phyloP scores from a whole-genome alignment of 495 filamentous ascomycete genomes.

The Tuber calosporum region DNA sequence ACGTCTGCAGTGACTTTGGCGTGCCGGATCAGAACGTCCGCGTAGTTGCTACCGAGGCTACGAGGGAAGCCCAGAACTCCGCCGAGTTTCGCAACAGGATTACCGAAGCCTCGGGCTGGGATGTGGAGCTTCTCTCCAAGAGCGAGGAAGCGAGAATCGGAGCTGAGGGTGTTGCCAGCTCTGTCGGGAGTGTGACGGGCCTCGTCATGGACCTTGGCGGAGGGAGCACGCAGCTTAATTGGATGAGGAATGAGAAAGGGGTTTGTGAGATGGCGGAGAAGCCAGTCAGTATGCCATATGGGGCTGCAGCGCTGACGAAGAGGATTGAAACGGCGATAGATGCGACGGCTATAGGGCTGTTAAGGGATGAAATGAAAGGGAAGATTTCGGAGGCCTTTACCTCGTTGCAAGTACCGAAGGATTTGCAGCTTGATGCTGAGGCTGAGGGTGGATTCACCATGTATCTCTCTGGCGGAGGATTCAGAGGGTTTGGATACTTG shows the following conservation, averaged over 20 bases:
- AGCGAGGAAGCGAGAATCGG: constrained; percentile 76
- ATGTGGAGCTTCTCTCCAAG: constrained; percentile 65
- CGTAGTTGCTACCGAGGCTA: constrained; percentile 84
- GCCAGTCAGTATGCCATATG: constrained; percentile 65
- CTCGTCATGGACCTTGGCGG: constrained; percentile 86
- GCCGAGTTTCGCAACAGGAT: constrained; percentile 60
- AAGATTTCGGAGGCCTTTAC: constrained; percentile 58
- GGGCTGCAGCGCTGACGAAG: constrained; percentile 70
- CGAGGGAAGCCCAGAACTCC: constrained; percentile 70
- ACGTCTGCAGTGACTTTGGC: constrained; percentile 58
- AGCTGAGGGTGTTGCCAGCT: constrained; percentile 74
- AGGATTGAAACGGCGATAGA: constrained; percentile 48
- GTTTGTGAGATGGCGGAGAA: constrained; percentile 49
- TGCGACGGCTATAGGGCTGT: constrained; percentile 45
- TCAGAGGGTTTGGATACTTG: constrained; percentile 83
- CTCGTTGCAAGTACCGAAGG: constrained; percentile 51
- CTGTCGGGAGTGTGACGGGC: constrained; percentile 58
- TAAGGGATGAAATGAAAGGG: constrained; percentile 53
- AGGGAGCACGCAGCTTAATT: constrained; percentile 84
- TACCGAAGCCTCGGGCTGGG: constrained; percentile 53
- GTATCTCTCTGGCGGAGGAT: constrained; percentile 84
- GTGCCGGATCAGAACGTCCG: constrained; percentile 59
- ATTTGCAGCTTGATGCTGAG: constrained; percentile 46
- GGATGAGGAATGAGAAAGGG: constrained; percentile 57
- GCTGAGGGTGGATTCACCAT: constrained; percentile 57